Conservation (phyloP, 306 rosid species). For the Chamaecrista fasciculata region DNA sequence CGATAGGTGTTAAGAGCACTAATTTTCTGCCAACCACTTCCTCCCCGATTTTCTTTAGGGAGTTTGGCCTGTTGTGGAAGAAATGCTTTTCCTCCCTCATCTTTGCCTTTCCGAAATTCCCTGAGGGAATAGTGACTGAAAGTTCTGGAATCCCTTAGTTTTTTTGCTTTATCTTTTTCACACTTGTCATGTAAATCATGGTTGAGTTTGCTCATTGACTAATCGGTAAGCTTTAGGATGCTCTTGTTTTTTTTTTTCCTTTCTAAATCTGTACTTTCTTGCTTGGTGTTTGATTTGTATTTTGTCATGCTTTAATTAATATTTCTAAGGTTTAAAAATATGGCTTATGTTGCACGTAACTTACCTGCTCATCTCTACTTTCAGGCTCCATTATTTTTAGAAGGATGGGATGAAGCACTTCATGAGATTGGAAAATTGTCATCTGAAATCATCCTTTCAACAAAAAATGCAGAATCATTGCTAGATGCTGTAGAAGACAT, state of each 20-base stretch:
- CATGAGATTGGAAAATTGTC: constrained; percentile 97
- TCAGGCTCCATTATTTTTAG: constrained; percentile 81
- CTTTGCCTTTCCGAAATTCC: neutral
- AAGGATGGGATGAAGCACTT: constrained; percentile 94
- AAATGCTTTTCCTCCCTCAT: neutral
- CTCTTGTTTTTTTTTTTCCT: neutral
- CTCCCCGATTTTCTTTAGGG: neutral
- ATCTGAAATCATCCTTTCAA: constrained; percentile 60
- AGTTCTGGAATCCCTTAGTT: constrained; percentile 3
- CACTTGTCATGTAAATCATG: neutral
- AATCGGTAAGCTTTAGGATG: neutral
- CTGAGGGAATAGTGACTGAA: neutral
- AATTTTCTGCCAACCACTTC: neutral
- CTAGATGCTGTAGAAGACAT: constrained; percentile 60
- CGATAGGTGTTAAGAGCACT: neutral
- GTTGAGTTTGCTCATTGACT: neutral
- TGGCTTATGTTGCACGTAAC: neutral
- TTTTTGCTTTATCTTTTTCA: neutral
- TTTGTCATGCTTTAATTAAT: neutral
- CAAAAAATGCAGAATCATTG: constrained; percentile 63
- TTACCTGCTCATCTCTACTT: constrained; percentile 15
- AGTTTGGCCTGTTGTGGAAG: neutral
- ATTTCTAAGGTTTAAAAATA: neutral
- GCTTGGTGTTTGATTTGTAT: neutral
- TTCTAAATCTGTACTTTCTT: neutral